phyloP scores from a whole-genome alignment of 208 protist species.

The Strigomonas culicis region DNA sequence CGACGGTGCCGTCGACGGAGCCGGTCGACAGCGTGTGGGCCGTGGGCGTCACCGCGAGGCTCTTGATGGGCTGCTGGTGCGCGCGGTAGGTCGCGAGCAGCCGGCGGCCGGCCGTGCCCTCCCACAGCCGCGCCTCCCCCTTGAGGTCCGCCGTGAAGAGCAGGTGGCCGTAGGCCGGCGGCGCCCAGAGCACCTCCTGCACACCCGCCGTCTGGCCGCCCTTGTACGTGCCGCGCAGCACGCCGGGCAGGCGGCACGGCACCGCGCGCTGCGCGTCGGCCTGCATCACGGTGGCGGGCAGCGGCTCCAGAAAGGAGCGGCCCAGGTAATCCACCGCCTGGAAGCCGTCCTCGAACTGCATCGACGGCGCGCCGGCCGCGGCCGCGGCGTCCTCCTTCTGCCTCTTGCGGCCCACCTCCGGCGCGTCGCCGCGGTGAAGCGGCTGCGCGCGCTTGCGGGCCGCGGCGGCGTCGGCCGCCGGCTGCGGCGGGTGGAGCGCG shows the following conservation, averaged over 20 bases:
- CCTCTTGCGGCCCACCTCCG: neutral
- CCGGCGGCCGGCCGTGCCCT: slow-evolving; percentile 51
- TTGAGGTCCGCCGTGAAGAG: slow-evolving; percentile 92
- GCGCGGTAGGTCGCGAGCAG: slow-evolving; percentile 92
- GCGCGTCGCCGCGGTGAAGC: neutral
- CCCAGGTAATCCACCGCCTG: slow-evolving; percentile 68
- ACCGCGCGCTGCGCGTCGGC: slow-evolving; percentile 16
- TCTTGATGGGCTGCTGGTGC: slow-evolving; percentile 90
- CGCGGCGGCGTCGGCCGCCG: too few species aligned
- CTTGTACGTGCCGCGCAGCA: slow-evolving; percentile 42
- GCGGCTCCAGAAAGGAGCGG: slow-evolving; percentile 66
- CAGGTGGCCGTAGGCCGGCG: slow-evolving; percentile 89
- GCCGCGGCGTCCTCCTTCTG: slow-evolving; percentile 6
- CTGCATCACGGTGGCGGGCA: slow-evolving; percentile 38
- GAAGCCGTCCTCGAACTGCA: slow-evolving; percentile 43
- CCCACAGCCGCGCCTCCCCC: slow-evolving; percentile 88
- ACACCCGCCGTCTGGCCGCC: slow-evolving; percentile 84
- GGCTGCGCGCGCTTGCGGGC: neutral
- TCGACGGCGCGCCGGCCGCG: neutral
- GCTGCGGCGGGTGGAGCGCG: too few species aligned
- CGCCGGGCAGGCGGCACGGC: slow-evolving; percentile 40
- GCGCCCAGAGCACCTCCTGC: slow-evolving; percentile 90
- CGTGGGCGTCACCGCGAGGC: slow-evolving; percentile 85
- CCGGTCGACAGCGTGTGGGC: slow-evolving; percentile 90
- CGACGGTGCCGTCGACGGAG: slow-evolving; percentile 83